Conservation (phyloP, 2,329 filamentous ascomycete genomes). For the Ophiostoma perfectum region DNA sequence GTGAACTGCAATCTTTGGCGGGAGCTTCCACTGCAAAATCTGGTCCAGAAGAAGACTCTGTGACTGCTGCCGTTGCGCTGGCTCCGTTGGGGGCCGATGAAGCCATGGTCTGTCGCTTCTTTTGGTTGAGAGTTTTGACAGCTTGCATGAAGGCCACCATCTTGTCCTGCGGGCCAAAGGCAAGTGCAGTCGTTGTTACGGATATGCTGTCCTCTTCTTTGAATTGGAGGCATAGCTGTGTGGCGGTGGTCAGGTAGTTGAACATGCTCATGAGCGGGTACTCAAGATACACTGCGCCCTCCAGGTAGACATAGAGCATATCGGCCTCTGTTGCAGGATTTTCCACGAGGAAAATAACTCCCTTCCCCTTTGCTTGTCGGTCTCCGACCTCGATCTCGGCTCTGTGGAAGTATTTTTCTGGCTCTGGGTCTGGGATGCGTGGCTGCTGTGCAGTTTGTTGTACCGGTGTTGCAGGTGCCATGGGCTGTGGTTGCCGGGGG, state of each 20-base stretch:
- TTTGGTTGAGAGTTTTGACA: conserved; percentile 14
- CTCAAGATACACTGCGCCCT: conserved; percentile 24
- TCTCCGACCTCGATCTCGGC: conserved; percentile 22
- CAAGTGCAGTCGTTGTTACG: conserved; percentile 23
- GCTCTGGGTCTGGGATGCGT: conserved; percentile 2
- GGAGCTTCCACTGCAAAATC: neutral
- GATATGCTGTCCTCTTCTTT: conserved; percentile 22
- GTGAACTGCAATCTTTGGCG: neutral
- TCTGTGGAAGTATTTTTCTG: conserved; percentile 19
- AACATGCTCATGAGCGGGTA: conserved; percentile 25
- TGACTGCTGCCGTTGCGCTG: neutral
- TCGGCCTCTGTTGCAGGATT: conserved; percentile 15
- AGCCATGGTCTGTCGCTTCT: neutral
- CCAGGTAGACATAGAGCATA: conserved; percentile 21
- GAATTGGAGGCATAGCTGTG: conserved; percentile 24
- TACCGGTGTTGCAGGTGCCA: neutral
- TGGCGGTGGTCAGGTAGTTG: conserved; percentile 25
- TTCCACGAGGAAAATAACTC: conserved; percentile 20
- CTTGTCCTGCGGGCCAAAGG: conserved; percentile 21
- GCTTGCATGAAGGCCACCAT: conserved; percentile 23
- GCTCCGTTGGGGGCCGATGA: neutral
- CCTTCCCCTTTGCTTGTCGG: conserved; percentile 20
- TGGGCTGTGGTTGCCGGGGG: neutral
- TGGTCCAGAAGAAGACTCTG: neutral
- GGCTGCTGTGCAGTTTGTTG: neutral